These are phyloP conservation scores for Chenopodium quinoa DNA, from an alignment of 148 eudicot genomes.

Conservation along the genomic window DNA sequence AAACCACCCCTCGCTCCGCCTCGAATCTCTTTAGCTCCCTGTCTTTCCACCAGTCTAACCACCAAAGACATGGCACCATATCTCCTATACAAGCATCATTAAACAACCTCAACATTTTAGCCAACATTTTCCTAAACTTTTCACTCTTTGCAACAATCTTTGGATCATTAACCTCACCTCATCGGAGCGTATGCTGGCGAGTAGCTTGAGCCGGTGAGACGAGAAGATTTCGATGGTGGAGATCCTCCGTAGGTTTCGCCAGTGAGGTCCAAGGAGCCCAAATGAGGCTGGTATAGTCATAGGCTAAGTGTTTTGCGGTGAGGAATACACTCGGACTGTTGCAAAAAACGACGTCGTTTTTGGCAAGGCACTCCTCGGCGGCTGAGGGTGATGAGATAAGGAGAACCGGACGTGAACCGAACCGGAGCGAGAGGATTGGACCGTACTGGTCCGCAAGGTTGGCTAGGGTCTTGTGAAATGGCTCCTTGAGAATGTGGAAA, in stretches of 20 bases:
- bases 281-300: constrained; percentile 19
- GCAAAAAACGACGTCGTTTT: constrained; percentile 30
- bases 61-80: constrained; percentile 1
- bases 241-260: constrained; percentile 31
- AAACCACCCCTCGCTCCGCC: neutral
- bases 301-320: constrained; percentile 25
- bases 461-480: constrained; percentile 38
- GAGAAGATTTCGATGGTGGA: constrained; percentile 25
- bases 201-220: constrained; percentile 22
- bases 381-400: constrained; percentile 25
- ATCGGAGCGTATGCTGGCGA: constrained; percentile 17
- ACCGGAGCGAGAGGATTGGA: constrained; percentile 39
- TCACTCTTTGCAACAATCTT: neutral
- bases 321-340: constrained; percentile 24
- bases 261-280: constrained; percentile 38
- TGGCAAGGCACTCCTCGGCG: constrained; percentile 29
- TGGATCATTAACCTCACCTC: constrained; percentile 19
- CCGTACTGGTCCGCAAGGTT: constrained; percentile 36
- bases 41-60: constrained; percentile 4
- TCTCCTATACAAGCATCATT: neutral
- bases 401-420: constrained; percentile 44
- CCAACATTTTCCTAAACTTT: neutral
- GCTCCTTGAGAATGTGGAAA: constrained; percentile 43
- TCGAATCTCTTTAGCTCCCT: neutral
- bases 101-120: neutral